A percentile compares a stretch with the other conserved stretches of the same genome.
phyloP scores from a whole-genome alignment of 2,329 filamentous ascomycete species.

The Fusarium liriodendri region DNA sequence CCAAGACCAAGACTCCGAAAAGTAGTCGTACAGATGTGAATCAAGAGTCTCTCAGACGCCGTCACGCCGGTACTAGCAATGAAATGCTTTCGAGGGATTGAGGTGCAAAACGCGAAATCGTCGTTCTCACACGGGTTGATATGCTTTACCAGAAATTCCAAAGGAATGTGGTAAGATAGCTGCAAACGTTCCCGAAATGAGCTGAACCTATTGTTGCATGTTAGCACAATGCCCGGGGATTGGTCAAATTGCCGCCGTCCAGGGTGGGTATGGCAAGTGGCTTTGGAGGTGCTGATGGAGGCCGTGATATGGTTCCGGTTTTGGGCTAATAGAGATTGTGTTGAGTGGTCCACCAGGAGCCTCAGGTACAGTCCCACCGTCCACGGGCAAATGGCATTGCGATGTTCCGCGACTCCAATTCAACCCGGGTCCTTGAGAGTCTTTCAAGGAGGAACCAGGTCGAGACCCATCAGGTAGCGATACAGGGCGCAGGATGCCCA shows the following conservation, averaged over 20 bases:
- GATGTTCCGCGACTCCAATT: neutral
- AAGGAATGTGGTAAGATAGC: constrained; percentile 55
- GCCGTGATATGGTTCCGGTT: neutral
- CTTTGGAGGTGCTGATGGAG: neutral
- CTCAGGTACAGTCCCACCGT: neutral
- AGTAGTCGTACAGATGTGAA: constrained; percentile 51
- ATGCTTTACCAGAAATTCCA: constrained; percentile 53
- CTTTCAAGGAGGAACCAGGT: neutral
- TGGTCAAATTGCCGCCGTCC: neutral
- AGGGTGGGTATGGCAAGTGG: neutral
- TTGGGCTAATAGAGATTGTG: neutral
- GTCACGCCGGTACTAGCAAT: constrained; percentile 53
- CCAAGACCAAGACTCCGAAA: constrained; percentile 52
- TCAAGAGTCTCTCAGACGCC: constrained; percentile 53
- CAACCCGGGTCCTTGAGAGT: neutral
- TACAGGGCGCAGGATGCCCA: neutral
- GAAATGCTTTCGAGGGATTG: constrained; percentile 45
- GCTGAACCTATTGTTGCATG: constrained; percentile 49
- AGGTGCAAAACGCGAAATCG: constrained; percentile 44
- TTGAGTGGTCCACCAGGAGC: neutral
- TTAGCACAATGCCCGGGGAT: constrained; percentile 35
- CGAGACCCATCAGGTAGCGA: neutral
- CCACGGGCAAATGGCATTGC: neutral
- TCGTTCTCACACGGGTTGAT: constrained; percentile 43
- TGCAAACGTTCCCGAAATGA: constrained; percentile 55